These are phyloP conservation scores for Candida quercuum DNA, from an alignment of 805 yeast genomes.

Conservation along the genomic window DNA sequence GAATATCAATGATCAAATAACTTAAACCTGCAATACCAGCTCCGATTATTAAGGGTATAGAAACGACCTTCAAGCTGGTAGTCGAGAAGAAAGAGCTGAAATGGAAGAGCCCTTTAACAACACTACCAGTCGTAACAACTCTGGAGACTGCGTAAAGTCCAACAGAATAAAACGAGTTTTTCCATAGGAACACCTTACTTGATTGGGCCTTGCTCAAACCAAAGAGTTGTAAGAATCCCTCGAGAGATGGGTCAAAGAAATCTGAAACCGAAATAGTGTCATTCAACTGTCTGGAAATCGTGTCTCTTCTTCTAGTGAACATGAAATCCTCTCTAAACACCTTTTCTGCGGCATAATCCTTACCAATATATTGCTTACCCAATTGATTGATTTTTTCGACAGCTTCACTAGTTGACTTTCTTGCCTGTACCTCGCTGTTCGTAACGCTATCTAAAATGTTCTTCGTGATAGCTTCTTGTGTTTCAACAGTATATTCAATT, in stretches of 20 bases:
- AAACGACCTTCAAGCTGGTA: slow-evolving; percentile 37
- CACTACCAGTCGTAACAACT: slow-evolving; percentile 31
- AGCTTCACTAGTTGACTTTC: slow-evolving; percentile 48
- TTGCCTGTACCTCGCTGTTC: slow-evolving; percentile 65
- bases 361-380: slow-evolving; percentile 64
- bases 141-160: slow-evolving; percentile 25
- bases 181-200: slow-evolving; percentile 21
- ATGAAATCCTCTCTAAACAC: slow-evolving; percentile 68
- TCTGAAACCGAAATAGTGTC: slow-evolving; percentile 63
- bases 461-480: slow-evolving; percentile 63
- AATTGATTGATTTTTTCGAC: slow-evolving; percentile 57
- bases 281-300: slow-evolving; percentile 49
- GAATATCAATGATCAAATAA: slow-evolving; percentile 74
- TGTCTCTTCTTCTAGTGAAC: slow-evolving; percentile 75
- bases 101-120: slow-evolving; percentile 29
- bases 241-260: slow-evolving; percentile 72
- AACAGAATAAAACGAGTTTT: slow-evolving; percentile 25
- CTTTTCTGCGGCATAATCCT: slow-evolving; percentile 48
- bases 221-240: slow-evolving; percentile 40
- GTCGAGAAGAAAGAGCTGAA: slow-evolving; percentile 33
- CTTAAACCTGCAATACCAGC: slow-evolving; percentile 49
- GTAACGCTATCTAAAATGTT: slow-evolving; percentile 60
- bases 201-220: slow-evolving; percentile 24
- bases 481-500: slow-evolving; percentile 62
- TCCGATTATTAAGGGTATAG: slow-evolving; percentile 47